phyloP scores from a whole-genome alignment of 352 stramenopile species.

The Phytophthora pluvialis region DNA sequence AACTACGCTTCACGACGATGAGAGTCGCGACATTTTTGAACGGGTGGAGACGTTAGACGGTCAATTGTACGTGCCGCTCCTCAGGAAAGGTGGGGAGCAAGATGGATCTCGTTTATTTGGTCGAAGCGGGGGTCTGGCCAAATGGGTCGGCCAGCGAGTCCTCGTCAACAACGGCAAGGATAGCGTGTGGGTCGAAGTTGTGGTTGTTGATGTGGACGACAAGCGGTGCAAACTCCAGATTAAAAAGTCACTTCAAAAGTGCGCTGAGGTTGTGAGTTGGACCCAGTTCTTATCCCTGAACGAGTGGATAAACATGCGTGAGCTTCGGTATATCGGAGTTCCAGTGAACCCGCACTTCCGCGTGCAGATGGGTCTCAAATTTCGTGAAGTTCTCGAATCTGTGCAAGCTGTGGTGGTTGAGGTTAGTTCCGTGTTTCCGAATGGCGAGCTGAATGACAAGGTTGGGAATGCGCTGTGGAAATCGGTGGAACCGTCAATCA shows the following conservation, averaged over 20 bases:
- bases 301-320: constrained; percentile 63
- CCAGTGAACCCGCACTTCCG: constrained; percentile 69
- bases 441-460: constrained; percentile 63
- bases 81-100: constrained; percentile 40
- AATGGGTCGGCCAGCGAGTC: constrained; percentile 63
- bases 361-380: constrained; percentile 69
- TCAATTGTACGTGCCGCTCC: constrained; percentile 62
- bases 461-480: constrained; percentile 65
- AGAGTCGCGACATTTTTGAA: constrained; percentile 46
- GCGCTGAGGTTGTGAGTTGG: constrained; percentile 45
- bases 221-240: constrained; percentile 69
- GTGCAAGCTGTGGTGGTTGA: constrained; percentile 71
- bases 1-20: constrained; percentile 63
- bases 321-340: constrained; percentile 52
- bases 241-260: constrained; percentile 56
- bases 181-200: constrained; percentile 69
- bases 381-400: constrained; percentile 62
- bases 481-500: constrained; percentile 56
- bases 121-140: constrained; percentile 42
- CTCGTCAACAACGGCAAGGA: constrained; percentile 80
- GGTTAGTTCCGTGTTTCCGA: constrained; percentile 78
- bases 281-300: constrained; percentile 44
- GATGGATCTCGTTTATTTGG: constrained; percentile 50
- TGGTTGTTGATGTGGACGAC: constrained; percentile 65
- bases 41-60: constrained; percentile 68